These are phyloP conservation scores for Abrus precatorius DNA, from an alignment of 306 rosid genomes.

Conservation along the genomic window DNA sequence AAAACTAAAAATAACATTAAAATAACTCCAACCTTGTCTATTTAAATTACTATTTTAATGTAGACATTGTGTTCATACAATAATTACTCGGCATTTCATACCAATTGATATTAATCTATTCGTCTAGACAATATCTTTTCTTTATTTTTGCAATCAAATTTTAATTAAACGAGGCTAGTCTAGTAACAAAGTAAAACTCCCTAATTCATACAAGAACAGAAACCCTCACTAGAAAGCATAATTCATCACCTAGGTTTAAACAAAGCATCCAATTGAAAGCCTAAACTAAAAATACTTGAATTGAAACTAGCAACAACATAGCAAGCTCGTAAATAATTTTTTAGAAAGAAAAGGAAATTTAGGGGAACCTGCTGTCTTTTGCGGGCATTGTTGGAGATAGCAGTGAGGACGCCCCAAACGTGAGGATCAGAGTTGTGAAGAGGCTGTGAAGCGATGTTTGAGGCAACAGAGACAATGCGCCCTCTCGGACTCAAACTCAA, in stretches of 20 bases:
- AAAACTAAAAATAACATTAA: neutral
- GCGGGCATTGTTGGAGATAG: slow-evolving; percentile 85
- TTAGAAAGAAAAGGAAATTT: neutral
- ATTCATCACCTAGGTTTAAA: neutral
- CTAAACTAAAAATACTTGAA: neutral
- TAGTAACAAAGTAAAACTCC: neutral
- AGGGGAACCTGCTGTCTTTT: slow-evolving; percentile 77
- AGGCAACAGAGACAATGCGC: slow-evolving; percentile 70
- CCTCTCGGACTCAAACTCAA: slow-evolving; percentile 49
- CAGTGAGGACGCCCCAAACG: slow-evolving; percentile 96
- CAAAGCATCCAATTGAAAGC: neutral
- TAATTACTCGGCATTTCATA: no score
- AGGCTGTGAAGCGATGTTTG: slow-evolving; percentile 78
- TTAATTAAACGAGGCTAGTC: neutral
- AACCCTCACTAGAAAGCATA: neutral
- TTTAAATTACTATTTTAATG: neutral
- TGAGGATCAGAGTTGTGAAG: slow-evolving; percentile 70
- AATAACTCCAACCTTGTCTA: neutral
- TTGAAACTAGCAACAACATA: neutral
- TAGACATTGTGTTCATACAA: neutral
- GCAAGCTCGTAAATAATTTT: neutral
- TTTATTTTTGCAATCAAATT: no score
- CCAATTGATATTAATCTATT: neutral
- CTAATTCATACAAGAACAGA: neutral
- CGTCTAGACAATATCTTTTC: neutral